Percentiles rank a stretch among this genome's conserved stretches.
Evolutionary conservation across 1,139 yeast genomes (phyloP).

Genomic region (Meyerozyma athensensis): DNA sequence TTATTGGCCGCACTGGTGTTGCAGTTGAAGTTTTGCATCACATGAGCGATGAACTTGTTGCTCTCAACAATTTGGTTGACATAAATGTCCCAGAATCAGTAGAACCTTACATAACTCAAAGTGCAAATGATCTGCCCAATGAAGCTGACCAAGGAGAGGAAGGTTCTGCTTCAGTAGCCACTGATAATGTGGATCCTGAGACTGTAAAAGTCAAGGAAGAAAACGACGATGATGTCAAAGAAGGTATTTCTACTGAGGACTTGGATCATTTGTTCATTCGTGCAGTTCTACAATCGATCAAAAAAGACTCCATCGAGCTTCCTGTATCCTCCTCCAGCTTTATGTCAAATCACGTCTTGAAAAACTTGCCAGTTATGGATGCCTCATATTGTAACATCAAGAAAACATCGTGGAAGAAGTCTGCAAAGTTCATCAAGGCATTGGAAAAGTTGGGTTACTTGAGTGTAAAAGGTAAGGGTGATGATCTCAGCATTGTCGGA

Average conservation of each 20-base stretch:
- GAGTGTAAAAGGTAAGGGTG: constrained; percentile 70
- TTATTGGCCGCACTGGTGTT: constrained; percentile 57
- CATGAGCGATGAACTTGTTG: constrained; percentile 49
- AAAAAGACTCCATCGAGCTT: constrained; percentile 48
- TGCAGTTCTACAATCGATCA: constrained; percentile 65
- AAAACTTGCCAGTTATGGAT: constrained; percentile 62
- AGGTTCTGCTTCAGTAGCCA: constrained; percentile 8
- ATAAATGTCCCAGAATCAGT: constrained; percentile 38
- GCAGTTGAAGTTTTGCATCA: constrained; percentile 61
- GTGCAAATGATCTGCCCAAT: constrained; percentile 9
- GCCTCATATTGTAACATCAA: constrained; percentile 61
- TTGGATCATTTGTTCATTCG: constrained; percentile 73
- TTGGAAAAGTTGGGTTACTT: constrained; percentile 73
- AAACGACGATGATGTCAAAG: constrained; percentile 8
- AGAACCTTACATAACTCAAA: constrained; percentile 6
- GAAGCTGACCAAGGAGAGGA: constrained; percentile 8
- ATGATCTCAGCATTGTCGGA: constrained; percentile 58
- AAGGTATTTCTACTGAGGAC: constrained; percentile 54
- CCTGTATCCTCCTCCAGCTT: constrained; percentile 72
- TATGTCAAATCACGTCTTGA: constrained; percentile 63
- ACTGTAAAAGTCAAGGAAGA: constrained; percentile 10
- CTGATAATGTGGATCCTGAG: constrained; percentile 8
- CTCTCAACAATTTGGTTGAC: constrained; percentile 41
- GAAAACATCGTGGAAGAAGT: constrained; percentile 85
- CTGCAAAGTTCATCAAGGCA: constrained; percentile 76